Evolutionary conservation across 805 yeast species (phyloP), one percentile per base, ranked within the genome.

Genomic region (Debaryomyces hansenii): DNA sequence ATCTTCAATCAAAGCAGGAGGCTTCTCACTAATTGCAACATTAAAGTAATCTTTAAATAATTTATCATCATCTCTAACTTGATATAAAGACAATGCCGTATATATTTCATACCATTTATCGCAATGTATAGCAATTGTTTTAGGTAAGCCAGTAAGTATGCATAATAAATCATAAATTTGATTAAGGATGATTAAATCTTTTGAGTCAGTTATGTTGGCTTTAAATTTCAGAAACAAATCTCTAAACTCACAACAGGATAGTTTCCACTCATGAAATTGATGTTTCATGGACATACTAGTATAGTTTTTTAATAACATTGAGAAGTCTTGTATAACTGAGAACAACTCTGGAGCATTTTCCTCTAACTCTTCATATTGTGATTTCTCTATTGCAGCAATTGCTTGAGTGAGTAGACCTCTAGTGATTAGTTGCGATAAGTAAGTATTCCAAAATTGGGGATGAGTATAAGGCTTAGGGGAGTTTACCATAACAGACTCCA

Each of bases 61-160:
- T 18, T 57, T 55, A 7, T 48, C 50, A 47, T 63, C 64, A 82
- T 90, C 64, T 42, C 77, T 62, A 1, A 85, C 74, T 56, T 83
- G 83, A 57, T 70, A 87, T 33, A 83, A 64, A 8, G 81, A 59
- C n/a, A 83, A 70, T 6, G 81, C 80, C 34, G 75, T 66, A 34
- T 80, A 73, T 11, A 83, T 71, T 57, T 87, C 94, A 58, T 83
- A 85, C 95, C 95, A 87, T 0, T 79, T 64, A 5, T 70, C 68
- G 12, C 87, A 76, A 54, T 69, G 72, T 12, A 70, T 68, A 3
- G 80, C 59, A 18, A 85, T 84, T 3, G 82, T 70, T 33, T 74
- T 71, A 8, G 75, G 72, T 32, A 67, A 65, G 1, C 84, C 85
- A 2, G 79, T 71, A 50, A 78, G 57, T 4, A 78, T 66, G 12